phyloP scores from a whole-genome alignment of 306 rosid genomes.

The Cicer cuneatum region DNA sequence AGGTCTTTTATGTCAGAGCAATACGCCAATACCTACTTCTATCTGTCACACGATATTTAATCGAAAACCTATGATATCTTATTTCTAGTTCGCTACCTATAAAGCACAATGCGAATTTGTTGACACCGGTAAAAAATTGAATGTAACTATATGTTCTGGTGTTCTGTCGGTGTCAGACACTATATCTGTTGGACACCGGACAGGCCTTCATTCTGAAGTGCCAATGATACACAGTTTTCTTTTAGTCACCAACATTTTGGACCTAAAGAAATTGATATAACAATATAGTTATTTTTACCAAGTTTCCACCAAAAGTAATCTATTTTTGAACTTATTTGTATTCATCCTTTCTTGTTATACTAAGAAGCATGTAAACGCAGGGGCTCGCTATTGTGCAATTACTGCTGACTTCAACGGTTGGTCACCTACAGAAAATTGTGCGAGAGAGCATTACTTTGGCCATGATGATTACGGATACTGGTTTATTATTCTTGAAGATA shows the following conservation, averaged over 20 bases:
- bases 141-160: too few relatives aligned
- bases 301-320: constrained; percentile 14
- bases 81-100: constrained; percentile 19
- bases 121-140: too few relatives aligned
- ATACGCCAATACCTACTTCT: not conserved
- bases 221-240: too few relatives aligned
- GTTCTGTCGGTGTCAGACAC: too few relatives aligned
- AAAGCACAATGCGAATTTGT: too few relatives aligned
- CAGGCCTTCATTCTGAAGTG: too few relatives aligned
- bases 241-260: not conserved
- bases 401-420: constrained; percentile 87
- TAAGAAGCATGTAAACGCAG: constrained; percentile 51
- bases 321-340: constrained; percentile 36
- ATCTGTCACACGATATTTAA: constrained; percentile 25
- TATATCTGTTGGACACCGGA: too few relatives aligned
- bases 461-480: constrained; percentile 96
- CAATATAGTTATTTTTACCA: constrained; percentile 5
- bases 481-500: constrained; percentile 92
- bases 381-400: constrained; percentile 94
- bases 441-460: constrained; percentile 89
- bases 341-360: constrained; percentile 38
- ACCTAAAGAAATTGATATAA: constrained; percentile 29
- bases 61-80: constrained; percentile 21
- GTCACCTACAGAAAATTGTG: constrained; percentile 89
- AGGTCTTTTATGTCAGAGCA: constrained; percentile 9